These are phyloP conservation scores for Phytopythium kandeliae DNA, from an alignment of 352 stramenopile species.

Conservation along the genomic window DNA sequence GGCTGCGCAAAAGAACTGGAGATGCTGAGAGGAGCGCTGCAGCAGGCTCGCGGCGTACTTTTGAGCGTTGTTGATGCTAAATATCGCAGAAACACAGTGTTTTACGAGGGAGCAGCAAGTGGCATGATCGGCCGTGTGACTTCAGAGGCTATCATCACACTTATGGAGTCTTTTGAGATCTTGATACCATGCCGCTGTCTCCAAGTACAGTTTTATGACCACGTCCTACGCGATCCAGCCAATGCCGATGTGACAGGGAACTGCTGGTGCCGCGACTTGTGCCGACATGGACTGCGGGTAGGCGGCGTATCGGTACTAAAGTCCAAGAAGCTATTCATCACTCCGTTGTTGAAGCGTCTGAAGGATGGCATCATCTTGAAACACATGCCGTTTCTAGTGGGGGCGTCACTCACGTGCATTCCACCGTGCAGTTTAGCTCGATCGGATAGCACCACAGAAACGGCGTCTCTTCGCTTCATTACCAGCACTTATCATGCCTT, in stretches of 20 bases:
- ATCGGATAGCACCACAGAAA: neutral
- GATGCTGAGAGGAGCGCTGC: neutral
- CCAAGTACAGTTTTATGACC: constrained; percentile 55
- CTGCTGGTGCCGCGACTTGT: neutral
- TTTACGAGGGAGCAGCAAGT: neutral
- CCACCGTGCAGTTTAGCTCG: neutral
- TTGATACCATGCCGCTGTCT: constrained; percentile 83
- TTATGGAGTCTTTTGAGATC: constrained; percentile 83
- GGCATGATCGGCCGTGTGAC: constrained; percentile 5
- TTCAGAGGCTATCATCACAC: constrained; percentile 37
- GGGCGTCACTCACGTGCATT: neutral
- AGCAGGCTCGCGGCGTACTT: constrained; percentile 19
- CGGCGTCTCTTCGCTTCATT: neutral
- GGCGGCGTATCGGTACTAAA: constrained; percentile 7
- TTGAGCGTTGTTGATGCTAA: constrained; percentile 24
- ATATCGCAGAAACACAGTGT: constrained; percentile 7
- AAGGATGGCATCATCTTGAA: constrained; percentile 52
- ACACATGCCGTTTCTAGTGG: constrained; percentile 20
- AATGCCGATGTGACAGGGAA: constrained; percentile 1
- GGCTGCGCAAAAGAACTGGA: neutral
- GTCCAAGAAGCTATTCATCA: constrained; percentile 37
- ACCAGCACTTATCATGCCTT: constrained; percentile 18
- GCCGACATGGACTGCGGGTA: neutral
- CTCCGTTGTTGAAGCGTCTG: constrained; percentile 56
- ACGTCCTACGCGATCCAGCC: constrained; percentile 17